Evolutionary conservation across 768 basidiomycete genomes (phyloP).

Genomic region (Cystoderma amianthinum): DNA sequence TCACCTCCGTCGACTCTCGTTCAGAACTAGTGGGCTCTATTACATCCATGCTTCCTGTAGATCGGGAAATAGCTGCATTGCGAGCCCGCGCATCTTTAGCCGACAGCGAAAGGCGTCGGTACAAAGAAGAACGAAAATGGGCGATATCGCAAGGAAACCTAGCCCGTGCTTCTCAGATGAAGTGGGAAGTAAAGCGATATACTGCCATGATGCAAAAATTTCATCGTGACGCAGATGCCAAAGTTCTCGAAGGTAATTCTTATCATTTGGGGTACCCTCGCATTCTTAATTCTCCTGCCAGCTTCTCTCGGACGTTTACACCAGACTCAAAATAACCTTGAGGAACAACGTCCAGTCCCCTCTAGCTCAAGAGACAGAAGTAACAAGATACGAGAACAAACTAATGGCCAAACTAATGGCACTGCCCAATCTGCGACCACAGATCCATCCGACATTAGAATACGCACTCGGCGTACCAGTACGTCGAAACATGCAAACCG

Average conservation of each 20-base stretch:
- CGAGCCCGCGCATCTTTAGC: constrained; percentile 75
- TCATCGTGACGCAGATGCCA: constrained; percentile 68
- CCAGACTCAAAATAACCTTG: constrained; percentile 11
- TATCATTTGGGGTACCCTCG: not conserved
- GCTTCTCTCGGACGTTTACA: constrained; percentile 9
- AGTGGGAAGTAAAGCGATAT: constrained; percentile 80
- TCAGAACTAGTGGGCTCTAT: constrained; percentile 59
- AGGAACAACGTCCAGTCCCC: constrained; percentile 14
- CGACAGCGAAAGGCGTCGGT: constrained; percentile 75
- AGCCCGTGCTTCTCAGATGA: constrained; percentile 71
- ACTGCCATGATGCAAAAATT: constrained; percentile 77
- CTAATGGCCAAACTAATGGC: too few species aligned
- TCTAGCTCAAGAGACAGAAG: constrained; percentile 12
- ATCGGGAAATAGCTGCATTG: constrained; percentile 70
- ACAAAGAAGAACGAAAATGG: constrained; percentile 86
- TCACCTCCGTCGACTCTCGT: constrained; percentile 64
- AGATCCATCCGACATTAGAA: not conserved
- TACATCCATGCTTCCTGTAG: constrained; percentile 52
- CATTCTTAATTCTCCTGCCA: too few species aligned
- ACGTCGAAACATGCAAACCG: constrained; percentile 25
- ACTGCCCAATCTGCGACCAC: not conserved
- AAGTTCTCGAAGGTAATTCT: constrained; percentile 54
- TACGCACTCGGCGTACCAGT: not conserved
- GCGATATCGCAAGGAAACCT: constrained; percentile 72
- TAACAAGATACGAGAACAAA: constrained; percentile 9